Evolutionary conservation across 2,329 filamentous ascomycete species (phyloP), one percentile per base, ranked within the genome.

Genomic region (Gaeumannomyces sp.): DNA sequence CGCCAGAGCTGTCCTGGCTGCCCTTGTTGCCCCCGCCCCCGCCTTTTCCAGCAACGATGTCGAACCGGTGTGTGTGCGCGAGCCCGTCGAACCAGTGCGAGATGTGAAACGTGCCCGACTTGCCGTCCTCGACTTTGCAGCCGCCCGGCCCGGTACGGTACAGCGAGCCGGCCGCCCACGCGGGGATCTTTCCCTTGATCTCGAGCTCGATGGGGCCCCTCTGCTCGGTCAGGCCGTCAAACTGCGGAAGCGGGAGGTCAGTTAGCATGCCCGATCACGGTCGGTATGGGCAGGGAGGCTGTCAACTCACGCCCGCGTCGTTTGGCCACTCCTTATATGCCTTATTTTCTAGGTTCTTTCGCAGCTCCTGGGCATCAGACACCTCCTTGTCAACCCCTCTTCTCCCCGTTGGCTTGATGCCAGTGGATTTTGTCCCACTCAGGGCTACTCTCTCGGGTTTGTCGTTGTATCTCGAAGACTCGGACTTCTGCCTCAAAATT

Each of bases 61-160:
- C 82, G 72, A 94, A 94, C 33, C 85, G 86, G 75, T 94, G 90
- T 1, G 86, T 81, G 65, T 90, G 85, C 2, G 86, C 83, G 66
- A 92, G 86, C 7, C 89, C 89, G 72, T 95, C 92, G 69, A 95
- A 95, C 91, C 91, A 95, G 73, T 95, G 91, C 1, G 81, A 84
- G 16, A 88, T 79, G 45, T 81, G 78, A 70, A 88, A 87, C 0
- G 80, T 84, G n/a, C 86, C 85, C 73, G 83, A 85, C 35, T 84
- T 81, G 1, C 90, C 89, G n/a, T 53, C 45, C 22, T 53, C 45
- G 7, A 53, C n/a, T 11, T 53, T 53, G 45, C 45, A 53, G 45
- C 45, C 45, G n/a, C 4, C 19, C 0, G 90, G 90, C 0, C 92
- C 91, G 0, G 89, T 93, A 28, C 91, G 84, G 74, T 89, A 94